These are phyloP conservation scores for Scenedesmus sp. DNA, from an alignment of 163 green algal genomes.

Conservation along the genomic window DNA sequence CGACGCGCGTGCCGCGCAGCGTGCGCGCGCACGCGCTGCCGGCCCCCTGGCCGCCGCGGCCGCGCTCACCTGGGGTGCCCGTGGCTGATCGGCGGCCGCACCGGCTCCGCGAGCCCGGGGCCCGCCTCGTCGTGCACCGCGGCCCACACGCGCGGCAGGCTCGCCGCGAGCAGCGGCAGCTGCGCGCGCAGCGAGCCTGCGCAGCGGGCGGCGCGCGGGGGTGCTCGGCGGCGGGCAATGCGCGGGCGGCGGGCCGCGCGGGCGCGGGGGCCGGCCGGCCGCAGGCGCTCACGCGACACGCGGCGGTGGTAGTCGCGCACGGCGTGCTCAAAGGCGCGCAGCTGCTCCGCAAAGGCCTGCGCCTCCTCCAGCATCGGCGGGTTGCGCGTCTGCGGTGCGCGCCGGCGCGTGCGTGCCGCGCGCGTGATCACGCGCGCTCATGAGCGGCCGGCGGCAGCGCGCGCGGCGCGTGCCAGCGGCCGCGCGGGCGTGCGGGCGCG, in stretches of 20 bases:
- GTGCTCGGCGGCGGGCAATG: not conserved
- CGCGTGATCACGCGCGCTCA: too few species aligned
- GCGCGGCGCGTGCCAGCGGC: too few species aligned
- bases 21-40: too few species aligned
- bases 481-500: too few species aligned
- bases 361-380: constrained; percentile 57
- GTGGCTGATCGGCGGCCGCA: constrained; percentile 31
- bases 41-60: too few species aligned
- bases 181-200: constrained; percentile 14
- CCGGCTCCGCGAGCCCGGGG: constrained; percentile 17
- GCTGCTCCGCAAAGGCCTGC: constrained; percentile 50
- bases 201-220: not conserved
- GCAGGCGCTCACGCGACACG: constrained; percentile 9
- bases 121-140: constrained; percentile 15
- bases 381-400: too few species aligned
- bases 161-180: constrained; percentile 9
- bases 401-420: too few species aligned
- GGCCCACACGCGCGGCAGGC: constrained; percentile 42
- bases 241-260: too few species aligned
- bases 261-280: too few species aligned
- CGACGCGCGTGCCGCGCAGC: too few species aligned
- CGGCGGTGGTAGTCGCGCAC: constrained; percentile 9
- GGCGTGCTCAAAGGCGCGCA: constrained; percentile 28
- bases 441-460: too few species aligned
- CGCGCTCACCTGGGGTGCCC: too few species aligned